Evolutionary conservation across 2,329 filamentous ascomycete genomes (phyloP), one percentile per base, ranked within the genome.

Genomic region (Clathrospora elynae): DNA sequence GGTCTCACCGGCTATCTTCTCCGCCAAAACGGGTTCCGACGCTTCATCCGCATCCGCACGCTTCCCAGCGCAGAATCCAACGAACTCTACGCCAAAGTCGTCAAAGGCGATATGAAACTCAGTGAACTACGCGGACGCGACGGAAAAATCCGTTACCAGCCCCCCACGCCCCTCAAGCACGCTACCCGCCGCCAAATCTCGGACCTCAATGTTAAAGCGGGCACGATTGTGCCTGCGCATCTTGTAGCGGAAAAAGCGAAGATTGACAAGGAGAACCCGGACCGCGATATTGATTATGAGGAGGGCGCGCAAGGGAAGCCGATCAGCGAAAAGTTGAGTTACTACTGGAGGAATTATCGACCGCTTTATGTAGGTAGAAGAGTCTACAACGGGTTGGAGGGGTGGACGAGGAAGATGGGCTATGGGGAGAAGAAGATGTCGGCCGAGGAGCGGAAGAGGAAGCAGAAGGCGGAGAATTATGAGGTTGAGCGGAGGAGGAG

Each of bases 1-100:
- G 62, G 71, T 29, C 10, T 61, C 1, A 73, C 76, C 22, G 68
- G 61, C 7, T 56, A 57, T n/a, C 13, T 73, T 2, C 62, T 78
- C 18, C 70, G 68, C 30, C 62, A 54, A 19, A 53, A 63, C 17
- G 39, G 46, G 3, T 60, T 78, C 37, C 62, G 76, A 16, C 55
- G 61, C 6, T 39, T 59, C 28, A 59, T 77, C 23, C 53, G 67
- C 20, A 62, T 78, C 26, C 59, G 51, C 8, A 40, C 35, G 2
- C 36, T 66, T 2, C 64, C 65, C 5, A 57, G 49, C 20, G 32
- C 36, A 18, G 42, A 59, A 28, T 62, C 54, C 54, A 42, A 60
- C 17, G 56, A 56, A 29, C 13, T 68, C 16, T 69, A 59, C 44
- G 46, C 26, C 30, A 61, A 60, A 44, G 59, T 67, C 16, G 35